Conservation (phyloP, 2,329 filamentous ascomycete species). For the Aspergillus hiratsukae region DNA sequence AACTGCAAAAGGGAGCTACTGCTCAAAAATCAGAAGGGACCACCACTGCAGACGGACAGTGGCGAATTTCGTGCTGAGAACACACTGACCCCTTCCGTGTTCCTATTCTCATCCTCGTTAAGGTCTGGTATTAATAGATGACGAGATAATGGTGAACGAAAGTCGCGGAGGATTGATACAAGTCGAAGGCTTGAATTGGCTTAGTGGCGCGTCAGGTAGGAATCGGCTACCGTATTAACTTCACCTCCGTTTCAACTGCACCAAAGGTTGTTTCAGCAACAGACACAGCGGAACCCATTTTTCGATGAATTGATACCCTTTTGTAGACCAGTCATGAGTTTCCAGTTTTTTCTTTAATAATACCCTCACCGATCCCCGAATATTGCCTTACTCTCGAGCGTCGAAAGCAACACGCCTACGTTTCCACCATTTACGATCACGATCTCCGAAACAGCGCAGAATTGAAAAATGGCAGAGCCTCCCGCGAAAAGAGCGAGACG, state of each 20-base stretch:
- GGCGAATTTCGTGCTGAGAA: neutral
- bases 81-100: neutral
- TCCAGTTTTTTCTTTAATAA: neutral
- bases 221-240: constrained; percentile 27
- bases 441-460: neutral
- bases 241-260: constrained; percentile 15
- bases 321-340: neutral
- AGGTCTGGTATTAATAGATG: neutral
- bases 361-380: neutral
- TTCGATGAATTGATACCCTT: constrained; percentile 9
- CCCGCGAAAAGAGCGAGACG: constrained; percentile 49
- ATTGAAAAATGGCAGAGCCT: constrained; percentile 48
- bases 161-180: neutral
- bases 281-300: neutral
- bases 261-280: neutral
- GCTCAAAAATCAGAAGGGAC: neutral
- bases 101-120: neutral
- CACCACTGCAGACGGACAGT: neutral
- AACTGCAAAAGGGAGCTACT: neutral
- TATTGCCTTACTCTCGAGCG: neutral
- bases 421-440: neutral
- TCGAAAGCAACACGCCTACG: neutral
- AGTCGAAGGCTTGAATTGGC: neutral
- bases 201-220: constrained; percentile 16
- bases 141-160: neutral